These are phyloP conservation scores for Prunus mume DNA, from an alignment of 306 rosid species.

Conservation along the genomic window DNA sequence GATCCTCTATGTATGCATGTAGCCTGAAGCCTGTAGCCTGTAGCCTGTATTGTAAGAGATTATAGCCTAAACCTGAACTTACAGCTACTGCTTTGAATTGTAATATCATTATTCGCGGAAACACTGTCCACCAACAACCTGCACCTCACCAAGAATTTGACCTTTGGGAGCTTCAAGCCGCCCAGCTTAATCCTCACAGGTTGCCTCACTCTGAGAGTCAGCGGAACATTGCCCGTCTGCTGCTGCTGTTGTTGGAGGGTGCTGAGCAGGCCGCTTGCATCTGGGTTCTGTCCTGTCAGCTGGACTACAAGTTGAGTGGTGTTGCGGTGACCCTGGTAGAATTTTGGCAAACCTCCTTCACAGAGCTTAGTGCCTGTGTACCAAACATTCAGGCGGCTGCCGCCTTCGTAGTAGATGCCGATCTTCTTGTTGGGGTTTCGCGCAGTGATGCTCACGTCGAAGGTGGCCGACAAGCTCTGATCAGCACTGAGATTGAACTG, in stretches of 20 bases:
- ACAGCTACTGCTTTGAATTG: slow-evolving; percentile 54
- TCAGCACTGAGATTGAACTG: slow-evolving; percentile 31
- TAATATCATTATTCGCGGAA: slow-evolving; percentile 34
- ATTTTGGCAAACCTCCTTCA: slow-evolving; percentile 71
- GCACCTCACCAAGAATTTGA: slow-evolving; percentile 69
- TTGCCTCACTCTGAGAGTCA: slow-evolving; percentile 56
- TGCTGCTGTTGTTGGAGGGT: slow-evolving; percentile 35
- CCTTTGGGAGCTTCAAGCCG: slow-evolving; percentile 61
- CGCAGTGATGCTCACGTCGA: slow-evolving; percentile 62
- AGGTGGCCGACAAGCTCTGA: slow-evolving; percentile 41
- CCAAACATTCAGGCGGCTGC: slow-evolving; percentile 67
- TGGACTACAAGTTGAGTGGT: slow-evolving; percentile 55
- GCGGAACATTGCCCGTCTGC: slow-evolving; percentile 50
- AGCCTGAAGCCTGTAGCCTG: background rate
- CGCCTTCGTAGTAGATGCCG: slow-evolving; percentile 79
- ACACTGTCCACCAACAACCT: slow-evolving; percentile 50
- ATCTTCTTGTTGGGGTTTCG: slow-evolving; percentile 81
- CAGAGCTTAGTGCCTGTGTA: slow-evolving; percentile 53
- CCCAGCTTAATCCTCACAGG: slow-evolving; percentile 83
- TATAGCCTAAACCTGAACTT: slow-evolving; percentile 67
- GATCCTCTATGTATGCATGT: background rate
- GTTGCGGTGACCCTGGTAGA: slow-evolving; percentile 84
- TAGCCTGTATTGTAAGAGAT: background rate
- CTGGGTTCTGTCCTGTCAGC: slow-evolving; percentile 45
- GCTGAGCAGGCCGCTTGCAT: slow-evolving; percentile 34